phyloP scores from a whole-genome alignment of 1,284 basidiomycete genomes.

The Sanguinoderma infundibulare region DNA sequence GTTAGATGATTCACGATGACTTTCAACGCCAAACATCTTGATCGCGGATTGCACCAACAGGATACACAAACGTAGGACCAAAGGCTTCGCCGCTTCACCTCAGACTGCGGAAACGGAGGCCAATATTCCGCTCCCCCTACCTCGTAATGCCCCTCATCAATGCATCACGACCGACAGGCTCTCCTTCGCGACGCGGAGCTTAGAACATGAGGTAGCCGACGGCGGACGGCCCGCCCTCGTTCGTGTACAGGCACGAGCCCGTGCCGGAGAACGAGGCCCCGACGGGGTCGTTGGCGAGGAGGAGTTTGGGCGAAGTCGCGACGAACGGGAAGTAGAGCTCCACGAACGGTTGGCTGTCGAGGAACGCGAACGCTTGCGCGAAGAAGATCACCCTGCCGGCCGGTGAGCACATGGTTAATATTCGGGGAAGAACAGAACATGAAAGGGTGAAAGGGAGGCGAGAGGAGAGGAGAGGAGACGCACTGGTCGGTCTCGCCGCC shows the following conservation, averaged over 20 bases:
- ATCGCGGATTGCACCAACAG: too few species aligned
- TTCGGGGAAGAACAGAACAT: too few species aligned
- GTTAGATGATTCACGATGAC: too few species aligned
- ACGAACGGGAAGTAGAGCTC: conserved; percentile 4
- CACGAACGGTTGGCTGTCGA: background rate
- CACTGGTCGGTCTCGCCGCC: background rate
- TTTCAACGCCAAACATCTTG: too few species aligned
- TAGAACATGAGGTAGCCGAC: background rate
- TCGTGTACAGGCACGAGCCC: background rate
- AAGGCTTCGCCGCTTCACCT: too few species aligned
- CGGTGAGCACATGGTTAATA: background rate
- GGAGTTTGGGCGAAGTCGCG: background rate
- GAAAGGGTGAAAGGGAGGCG: background rate
- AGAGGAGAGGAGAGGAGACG: background rate
- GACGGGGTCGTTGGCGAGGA: background rate
- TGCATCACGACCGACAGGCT: too few species aligned
- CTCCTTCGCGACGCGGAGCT: too few species aligned
- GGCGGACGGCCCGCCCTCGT: background rate
- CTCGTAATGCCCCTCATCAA: too few species aligned
- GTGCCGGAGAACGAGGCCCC: background rate
- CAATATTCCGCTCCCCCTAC: too few species aligned
- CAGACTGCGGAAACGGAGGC: too few species aligned
- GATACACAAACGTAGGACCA: too few species aligned
- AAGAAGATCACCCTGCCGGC: background rate
- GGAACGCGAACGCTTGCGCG: background rate